phyloP scores from a whole-genome alignment of 805 yeast genomes.

The Cyberlindnera mycetangii region DNA sequence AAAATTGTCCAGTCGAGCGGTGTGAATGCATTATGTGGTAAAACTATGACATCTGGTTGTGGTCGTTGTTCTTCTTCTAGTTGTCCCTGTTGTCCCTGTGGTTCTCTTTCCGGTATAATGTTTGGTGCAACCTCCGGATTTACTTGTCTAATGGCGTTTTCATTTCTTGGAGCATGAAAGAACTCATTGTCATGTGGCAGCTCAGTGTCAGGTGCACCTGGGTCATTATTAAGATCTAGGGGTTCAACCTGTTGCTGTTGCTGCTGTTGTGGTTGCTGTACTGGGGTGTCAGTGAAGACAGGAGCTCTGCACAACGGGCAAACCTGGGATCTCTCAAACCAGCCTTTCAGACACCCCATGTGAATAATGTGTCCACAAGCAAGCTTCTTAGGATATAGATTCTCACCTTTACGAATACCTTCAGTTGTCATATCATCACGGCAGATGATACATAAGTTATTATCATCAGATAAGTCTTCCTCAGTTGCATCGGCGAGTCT shows the following conservation, averaged over 20 bases:
- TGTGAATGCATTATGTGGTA: constrained; percentile 15
- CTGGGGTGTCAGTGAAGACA: constrained; percentile 43
- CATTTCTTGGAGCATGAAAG: constrained; percentile 6
- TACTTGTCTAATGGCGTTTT: too few relatives aligned
- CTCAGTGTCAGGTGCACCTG: neutral
- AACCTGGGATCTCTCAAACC: constrained; percentile 89
- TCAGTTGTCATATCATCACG: constrained; percentile 77
- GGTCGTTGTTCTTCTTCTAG: too few relatives aligned
- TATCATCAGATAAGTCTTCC: constrained; percentile 56
- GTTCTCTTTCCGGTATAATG: neutral
- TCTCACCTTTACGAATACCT: constrained; percentile 33
- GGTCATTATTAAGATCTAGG: neutral
- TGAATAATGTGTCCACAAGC: constrained; percentile 88
- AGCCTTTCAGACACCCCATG: constrained; percentile 82
- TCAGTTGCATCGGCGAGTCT: constrained; percentile 60
- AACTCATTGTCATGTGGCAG: constrained; percentile 6
- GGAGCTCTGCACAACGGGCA: constrained; percentile 89
- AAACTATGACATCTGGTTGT: neutral
- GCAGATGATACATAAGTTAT: constrained; percentile 78
- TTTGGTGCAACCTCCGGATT: too few relatives aligned
- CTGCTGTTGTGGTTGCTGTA: constrained; percentile 4
- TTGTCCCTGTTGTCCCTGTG: neutral
- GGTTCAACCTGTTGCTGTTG: constrained; percentile 2
- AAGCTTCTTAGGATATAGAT: constrained; percentile 68
- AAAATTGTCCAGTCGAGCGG: constrained; percentile 30